Percentiles rank a stretch among this genome's conserved stretches.
phyloP scores from a whole-genome alignment of 352 stramenopile genomes.

The Peronospora destructor region DNA sequence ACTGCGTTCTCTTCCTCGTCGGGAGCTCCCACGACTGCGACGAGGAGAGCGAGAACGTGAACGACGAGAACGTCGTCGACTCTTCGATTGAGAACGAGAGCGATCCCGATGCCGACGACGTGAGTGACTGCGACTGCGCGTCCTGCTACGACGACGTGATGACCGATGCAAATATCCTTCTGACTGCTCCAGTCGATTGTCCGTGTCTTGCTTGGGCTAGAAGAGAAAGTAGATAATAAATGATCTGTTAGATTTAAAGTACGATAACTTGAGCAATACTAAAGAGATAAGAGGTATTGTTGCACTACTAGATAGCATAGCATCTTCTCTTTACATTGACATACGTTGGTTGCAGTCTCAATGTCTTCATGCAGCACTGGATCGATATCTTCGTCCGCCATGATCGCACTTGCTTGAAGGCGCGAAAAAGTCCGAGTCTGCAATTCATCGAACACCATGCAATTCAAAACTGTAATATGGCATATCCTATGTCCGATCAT shows the following conservation, averaged over 20 bases:
- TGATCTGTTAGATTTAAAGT: slow-evolving; percentile 3
- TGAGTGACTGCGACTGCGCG: slow-evolving; percentile 26
- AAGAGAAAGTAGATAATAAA: slow-evolving; percentile 8
- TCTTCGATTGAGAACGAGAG: slow-evolving; percentile 39
- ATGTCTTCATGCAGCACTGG: slow-evolving; percentile 75
- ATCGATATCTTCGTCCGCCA: slow-evolving; percentile 78
- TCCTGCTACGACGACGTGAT: slow-evolving; percentile 18
- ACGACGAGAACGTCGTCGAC: slow-evolving; percentile 32
- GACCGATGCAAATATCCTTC: slow-evolving; percentile 14
- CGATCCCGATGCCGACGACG: slow-evolving; percentile 28
- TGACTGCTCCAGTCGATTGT: not conserved
- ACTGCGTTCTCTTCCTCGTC: slow-evolving; percentile 33
- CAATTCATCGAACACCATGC: slow-evolving; percentile 19
- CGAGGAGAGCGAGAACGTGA: slow-evolving; percentile 42
- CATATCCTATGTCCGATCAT: slow-evolving; percentile 4
- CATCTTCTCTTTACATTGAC: not conserved
- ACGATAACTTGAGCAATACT: slow-evolving; percentile 6
- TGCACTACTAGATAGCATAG: slow-evolving; percentile 4
- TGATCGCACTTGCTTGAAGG: slow-evolving; percentile 19
- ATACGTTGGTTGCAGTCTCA: slow-evolving; percentile 44
- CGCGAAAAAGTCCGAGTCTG: slow-evolving; percentile 8
- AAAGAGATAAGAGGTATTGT: not conserved
- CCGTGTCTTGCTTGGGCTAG: slow-evolving; percentile 23
- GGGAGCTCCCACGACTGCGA: slow-evolving; percentile 27
- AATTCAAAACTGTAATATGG: slow-evolving; percentile 8